Evolutionary conservation across 768 basidiomycete genomes (phyloP).

Genomic region (Boletellus sp.): DNA sequence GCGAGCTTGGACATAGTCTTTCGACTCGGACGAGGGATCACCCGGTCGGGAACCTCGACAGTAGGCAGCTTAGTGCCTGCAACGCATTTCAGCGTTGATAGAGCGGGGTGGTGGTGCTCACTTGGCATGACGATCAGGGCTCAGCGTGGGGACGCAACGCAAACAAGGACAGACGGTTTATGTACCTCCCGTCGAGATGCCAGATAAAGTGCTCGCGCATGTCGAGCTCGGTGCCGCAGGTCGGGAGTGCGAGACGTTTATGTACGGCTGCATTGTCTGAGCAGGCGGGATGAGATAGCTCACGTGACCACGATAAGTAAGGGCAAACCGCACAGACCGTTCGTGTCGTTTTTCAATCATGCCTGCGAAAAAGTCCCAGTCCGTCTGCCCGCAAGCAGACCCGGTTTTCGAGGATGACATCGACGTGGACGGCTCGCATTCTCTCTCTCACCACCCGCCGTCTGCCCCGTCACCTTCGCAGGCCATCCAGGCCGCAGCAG

Average conservation of each 20-base stretch:
- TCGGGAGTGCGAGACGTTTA: too few species aligned
- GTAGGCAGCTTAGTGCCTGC: too few species aligned
- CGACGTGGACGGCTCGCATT: conserved; percentile 26
- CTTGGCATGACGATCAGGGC: background rate
- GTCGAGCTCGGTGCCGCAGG: too few species aligned
- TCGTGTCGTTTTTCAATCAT: conserved; percentile 20
- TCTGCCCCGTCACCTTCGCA: conserved; percentile 5
- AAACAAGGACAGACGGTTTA: background rate
- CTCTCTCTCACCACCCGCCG: background rate
- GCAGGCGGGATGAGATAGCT: background rate
- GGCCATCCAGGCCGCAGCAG: conserved; percentile 14
- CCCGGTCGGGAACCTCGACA: too few species aligned
- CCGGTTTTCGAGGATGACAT: conserved; percentile 35
- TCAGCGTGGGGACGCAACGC: too few species aligned
- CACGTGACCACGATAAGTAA: background rate
- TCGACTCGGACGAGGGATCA: conserved; percentile 4
- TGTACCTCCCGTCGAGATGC: background rate
- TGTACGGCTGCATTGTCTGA: background rate
- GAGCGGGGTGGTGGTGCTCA: too few species aligned
- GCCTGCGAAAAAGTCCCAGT: conserved; percentile 20
- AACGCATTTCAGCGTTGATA: too few species aligned
- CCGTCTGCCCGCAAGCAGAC: conserved; percentile 19
- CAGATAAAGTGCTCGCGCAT: background rate
- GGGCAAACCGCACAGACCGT: conserved; percentile 12
- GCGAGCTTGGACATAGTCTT: background rate